A percentile compares a stretch with the other conserved stretches of the same genome.
Conservation (phyloP, 257 asterid genomes). For the Nicotiana noctiflora region DNA sequence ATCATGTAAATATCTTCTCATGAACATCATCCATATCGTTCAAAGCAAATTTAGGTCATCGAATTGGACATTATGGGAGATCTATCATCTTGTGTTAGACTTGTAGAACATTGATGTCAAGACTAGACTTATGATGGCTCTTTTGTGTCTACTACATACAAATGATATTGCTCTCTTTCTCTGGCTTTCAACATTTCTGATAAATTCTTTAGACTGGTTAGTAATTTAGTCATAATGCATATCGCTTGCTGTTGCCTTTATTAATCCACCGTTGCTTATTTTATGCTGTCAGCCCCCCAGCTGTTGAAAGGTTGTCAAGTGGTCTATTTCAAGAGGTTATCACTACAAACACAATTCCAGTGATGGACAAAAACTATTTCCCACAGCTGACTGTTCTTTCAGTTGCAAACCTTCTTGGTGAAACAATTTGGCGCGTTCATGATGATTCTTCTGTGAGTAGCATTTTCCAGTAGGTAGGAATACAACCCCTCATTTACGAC, state of each 20-base stretch:
- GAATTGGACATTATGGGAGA: background rate
- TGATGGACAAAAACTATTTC: slow-evolving; percentile 63
- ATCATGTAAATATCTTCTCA: background rate
- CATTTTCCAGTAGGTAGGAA: slow-evolving; percentile 54
- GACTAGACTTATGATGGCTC: background rate
- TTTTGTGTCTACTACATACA: background rate
- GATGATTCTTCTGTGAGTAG: slow-evolving; percentile 88
- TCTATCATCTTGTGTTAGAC: background rate
- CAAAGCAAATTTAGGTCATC: background rate
- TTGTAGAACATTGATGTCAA: background rate
- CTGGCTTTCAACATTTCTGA: background rate
- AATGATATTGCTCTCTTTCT: background rate
- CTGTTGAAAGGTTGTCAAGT: slow-evolving; percentile 75
- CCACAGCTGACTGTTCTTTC: slow-evolving; percentile 84
- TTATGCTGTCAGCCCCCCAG: slow-evolving; percentile 56
- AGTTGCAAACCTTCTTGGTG: slow-evolving; percentile 84
- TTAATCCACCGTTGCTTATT: background rate
- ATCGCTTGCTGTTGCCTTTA: background rate
- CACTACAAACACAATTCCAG: slow-evolving; percentile 72
- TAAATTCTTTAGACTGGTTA: background rate
- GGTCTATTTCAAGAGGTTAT: slow-evolving; percentile 93
- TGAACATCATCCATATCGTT: background rate
- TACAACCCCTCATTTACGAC: background rate
- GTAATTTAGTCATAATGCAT: background rate
- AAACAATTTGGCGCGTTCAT: slow-evolving; percentile 91